phyloP scores from a whole-genome alignment of 305 asterid genomes.

The Solanum hybrid region DNA sequence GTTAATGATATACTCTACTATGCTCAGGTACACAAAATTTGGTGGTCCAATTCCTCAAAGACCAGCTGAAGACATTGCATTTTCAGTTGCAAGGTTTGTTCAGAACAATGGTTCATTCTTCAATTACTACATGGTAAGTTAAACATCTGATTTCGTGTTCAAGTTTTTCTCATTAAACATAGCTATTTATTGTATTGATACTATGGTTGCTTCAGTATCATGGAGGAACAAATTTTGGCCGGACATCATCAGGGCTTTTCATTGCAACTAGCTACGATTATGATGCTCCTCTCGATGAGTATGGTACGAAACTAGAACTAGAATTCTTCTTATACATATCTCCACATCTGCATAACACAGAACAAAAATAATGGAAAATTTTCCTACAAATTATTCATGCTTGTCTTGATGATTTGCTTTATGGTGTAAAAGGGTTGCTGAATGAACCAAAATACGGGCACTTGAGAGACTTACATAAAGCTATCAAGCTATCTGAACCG shows the following conservation, averaged over 20 bases:
- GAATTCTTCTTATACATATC: background rate
- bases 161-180: background rate
- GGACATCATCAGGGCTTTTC: constrained; percentile 71
- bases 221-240: constrained; percentile 90
- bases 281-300: constrained; percentile 88
- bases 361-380: background rate
- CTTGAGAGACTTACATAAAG: constrained; percentile 65
- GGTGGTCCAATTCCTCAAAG: constrained; percentile 67
- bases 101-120: constrained; percentile 82
- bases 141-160: background rate
- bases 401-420: background rate
- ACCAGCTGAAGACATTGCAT: constrained; percentile 88
- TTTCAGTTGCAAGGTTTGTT: constrained; percentile 75
- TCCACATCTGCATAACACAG: background rate
- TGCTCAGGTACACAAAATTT: constrained; percentile 57
- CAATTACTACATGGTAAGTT: constrained; percentile 85
- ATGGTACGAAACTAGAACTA: constrained; percentile 32
- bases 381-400: background rate
- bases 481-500: constrained; percentile 65
- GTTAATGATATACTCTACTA: background rate
- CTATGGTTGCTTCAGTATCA: constrained; percentile 49
- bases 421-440: constrained; percentile 33
- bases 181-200: background rate
- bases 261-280: constrained; percentile 83
- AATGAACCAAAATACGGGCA: constrained; percentile 72